Conservation (phyloP, 148 eudicot genomes). For the Rhododendron kiyosumense region DNA sequence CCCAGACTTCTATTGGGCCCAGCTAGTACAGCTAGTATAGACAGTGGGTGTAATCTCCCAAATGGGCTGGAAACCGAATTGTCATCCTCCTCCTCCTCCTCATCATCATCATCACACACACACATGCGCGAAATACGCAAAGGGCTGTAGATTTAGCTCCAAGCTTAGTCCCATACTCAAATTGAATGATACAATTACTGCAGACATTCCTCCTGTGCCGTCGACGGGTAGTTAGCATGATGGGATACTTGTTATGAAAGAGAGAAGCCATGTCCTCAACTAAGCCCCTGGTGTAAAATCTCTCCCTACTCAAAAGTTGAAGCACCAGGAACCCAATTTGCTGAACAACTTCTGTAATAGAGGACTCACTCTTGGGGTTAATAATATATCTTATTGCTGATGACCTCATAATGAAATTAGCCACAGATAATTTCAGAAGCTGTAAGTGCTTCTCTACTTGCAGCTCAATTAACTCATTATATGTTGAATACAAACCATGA, state of each 20-base stretch:
- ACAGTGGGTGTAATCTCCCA: no score
- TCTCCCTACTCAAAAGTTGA: constrained; percentile 64
- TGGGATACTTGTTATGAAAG: constrained; percentile 58
- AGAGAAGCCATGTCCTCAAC: constrained; percentile 59
- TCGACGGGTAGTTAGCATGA: constrained; percentile 47
- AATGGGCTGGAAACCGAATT: neutral
- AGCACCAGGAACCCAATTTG: constrained; percentile 82
- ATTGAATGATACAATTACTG: constrained; percentile 72
- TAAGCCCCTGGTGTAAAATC: constrained; percentile 57
- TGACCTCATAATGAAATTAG: constrained; percentile 48
- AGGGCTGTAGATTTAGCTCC: neutral
- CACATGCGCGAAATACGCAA: neutral
- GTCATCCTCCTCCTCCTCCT: neutral
- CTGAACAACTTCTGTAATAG: constrained; percentile 68
- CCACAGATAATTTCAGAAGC: constrained; percentile 38
- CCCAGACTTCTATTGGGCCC: no score
- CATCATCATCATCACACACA: neutral
- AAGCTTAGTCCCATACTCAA: no score
- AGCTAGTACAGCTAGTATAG: no score
- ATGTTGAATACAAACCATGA: constrained; percentile 38
- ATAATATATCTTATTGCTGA: constrained; percentile 67
- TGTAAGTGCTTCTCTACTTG: constrained; percentile 58
- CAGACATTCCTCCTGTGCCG: constrained; percentile 84
- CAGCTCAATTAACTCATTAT: constrained; percentile 40
- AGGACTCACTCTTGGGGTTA: constrained; percentile 75